phyloP scores from a whole-genome alignment of 345 rosid genomes.

The Diplotaxis tenuifolia region DNA sequence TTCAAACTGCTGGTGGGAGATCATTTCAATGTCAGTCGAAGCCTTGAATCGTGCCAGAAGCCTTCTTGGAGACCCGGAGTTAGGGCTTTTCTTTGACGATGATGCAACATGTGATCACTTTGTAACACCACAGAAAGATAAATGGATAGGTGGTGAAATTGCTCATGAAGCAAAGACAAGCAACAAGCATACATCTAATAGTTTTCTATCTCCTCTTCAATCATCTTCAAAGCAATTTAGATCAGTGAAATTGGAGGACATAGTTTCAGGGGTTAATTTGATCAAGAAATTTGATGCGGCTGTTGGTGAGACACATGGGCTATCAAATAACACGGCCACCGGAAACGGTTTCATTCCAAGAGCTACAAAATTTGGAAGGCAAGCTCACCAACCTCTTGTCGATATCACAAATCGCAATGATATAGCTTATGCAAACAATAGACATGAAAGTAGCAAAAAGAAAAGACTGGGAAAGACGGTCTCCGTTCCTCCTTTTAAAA shows the following conservation, averaged over 20 bases:
- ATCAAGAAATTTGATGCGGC: slow-evolving; percentile 73
- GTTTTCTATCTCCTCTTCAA: slow-evolving; percentile 60
- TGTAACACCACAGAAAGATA: slow-evolving; percentile 38
- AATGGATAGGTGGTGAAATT: slow-evolving; percentile 30
- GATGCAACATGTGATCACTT: slow-evolving; percentile 39
- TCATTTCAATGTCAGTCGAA: slow-evolving; percentile 78
- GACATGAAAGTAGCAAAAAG: slow-evolving; percentile 44
- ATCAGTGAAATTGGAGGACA: slow-evolving; percentile 38
- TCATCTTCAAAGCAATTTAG: slow-evolving; percentile 46
- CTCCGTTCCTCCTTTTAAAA: slow-evolving; percentile 71
- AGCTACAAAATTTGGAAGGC: slow-evolving; percentile 38
- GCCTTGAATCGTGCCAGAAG: slow-evolving; percentile 84
- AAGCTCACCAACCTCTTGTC: slow-evolving; percentile 46
- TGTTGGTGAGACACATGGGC: slow-evolving; percentile 42
- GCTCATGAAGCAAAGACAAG: slow-evolving; percentile 43
- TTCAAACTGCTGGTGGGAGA: slow-evolving; percentile 88
- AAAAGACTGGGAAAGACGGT: slow-evolving; percentile 49
- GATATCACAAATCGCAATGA: slow-evolving; percentile 63
- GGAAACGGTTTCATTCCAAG: slow-evolving; percentile 34
- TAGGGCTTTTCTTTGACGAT: slow-evolving; percentile 55
- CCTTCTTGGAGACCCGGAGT: slow-evolving; percentile 89
- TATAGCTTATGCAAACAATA: slow-evolving; percentile 31
- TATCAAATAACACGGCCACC: slow-evolving; percentile 23
- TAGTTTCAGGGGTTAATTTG: slow-evolving; percentile 54
- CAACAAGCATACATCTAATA: slow-evolving; percentile 43